Evolutionary conservation across 176 grass and related monocot genomes (phyloP), one percentile per base, ranked within the genome.

Genomic region (Juncus effusus): DNA sequence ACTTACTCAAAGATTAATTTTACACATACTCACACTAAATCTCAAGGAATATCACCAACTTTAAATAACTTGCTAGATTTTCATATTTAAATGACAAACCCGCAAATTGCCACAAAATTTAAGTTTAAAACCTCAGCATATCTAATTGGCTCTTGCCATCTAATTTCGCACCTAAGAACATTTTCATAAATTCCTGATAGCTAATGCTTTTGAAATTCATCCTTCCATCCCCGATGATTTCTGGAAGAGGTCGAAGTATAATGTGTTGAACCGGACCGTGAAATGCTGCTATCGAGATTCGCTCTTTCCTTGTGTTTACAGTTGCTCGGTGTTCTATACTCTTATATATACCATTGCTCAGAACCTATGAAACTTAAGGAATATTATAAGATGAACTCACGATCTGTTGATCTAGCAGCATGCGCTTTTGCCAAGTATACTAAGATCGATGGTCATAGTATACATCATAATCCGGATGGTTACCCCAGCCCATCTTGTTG

Each of bases 281-380:
- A 61, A 78, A 78, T 42, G 42, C 65, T 2, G 57, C 76, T 0
- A 78, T 36, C 2, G 76, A 78, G 4, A 78, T 60, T 13, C 65
- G 41, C 3, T 62, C 56, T n/a, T 71, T 55, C 45, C 60, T 44
- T 2, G 14, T 42, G n/a, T 71, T 70, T 54, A 56, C 42, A n/a
- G 62, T 62, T 2, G 8, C 76, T 56, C 76, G 71, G 5, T 78
- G 76, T 10, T 70, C 65, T 62, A 70, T 78, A 56, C 76, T 78
- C 62, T 70, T 78, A 44, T 71, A 78, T 71, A 42, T 55, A 36
- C 76, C 76, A 71, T 78, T 71, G 36, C 57, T 78, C 1, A 78
- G n/a, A 8, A 78, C 16, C 76, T 78, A 40, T 16, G 8, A 6
- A 47, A 47, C 4, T 4, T 45, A 45, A 45, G 42, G n/a, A n/a